These are phyloP conservation scores for Myriangium duriaei DNA, from an alignment of 2,329 filamentous ascomycete species.

Conservation along the genomic window DNA sequence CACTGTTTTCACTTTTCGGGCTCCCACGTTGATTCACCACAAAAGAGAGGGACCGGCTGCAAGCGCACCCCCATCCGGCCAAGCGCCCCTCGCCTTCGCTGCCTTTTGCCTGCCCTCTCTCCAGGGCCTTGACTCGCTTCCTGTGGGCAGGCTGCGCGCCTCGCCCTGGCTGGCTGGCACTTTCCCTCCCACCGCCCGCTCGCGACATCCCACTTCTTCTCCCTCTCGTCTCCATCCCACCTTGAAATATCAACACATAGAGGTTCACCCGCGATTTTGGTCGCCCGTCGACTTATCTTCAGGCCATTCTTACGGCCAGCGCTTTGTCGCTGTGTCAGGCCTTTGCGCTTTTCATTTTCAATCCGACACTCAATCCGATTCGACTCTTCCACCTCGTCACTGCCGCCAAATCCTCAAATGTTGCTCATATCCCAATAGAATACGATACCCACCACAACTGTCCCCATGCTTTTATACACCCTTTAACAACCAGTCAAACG, in stretches of 20 bases:
- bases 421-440: constrained; percentile 4
- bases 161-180: neutral
- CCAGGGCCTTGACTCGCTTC: no score
- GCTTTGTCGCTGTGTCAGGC: constrained; percentile 24
- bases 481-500: constrained; percentile 12
- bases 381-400: constrained; percentile 1
- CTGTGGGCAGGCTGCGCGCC: no score
- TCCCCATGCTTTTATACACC: constrained; percentile 10
- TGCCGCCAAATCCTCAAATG: constrained; percentile 3
- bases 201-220: neutral
- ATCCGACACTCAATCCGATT: constrained; percentile 4
- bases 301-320: constrained; percentile 23
- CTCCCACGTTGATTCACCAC: no score
- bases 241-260: neutral
- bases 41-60: no score
- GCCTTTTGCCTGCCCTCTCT: no score
- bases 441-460: constrained; percentile 9
- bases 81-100: no score
- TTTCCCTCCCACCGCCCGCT: neutral
- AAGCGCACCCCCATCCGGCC: no score
- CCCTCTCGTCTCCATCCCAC: neutral
- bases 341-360: constrained; percentile 16
- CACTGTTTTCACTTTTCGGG: no score
- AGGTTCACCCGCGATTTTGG: constrained; percentile 30
- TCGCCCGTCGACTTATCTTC: constrained; percentile 12